Percentiles rank a stretch among this genome's conserved stretches.
Conservation (phyloP, 2,329 filamentous ascomycete genomes). For the Pseudocercospora fijiensis region DNA sequence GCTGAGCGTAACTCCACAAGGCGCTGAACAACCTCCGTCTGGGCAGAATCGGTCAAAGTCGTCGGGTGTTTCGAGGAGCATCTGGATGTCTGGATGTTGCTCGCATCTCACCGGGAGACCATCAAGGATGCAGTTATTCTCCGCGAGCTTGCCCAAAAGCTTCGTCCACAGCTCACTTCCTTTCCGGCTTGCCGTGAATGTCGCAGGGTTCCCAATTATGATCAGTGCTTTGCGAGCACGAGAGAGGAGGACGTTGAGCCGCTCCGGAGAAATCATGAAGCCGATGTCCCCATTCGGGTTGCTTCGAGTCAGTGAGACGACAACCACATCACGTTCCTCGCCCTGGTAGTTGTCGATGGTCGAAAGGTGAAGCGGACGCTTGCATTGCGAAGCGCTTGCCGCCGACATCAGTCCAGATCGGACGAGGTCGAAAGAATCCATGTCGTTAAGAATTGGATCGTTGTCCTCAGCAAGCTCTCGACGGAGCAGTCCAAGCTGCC, state of each 20-base stretch:
- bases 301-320: constrained; percentile 70
- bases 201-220: constrained; percentile 62
- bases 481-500: constrained; percentile 56
- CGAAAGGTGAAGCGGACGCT: constrained; percentile 45
- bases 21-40: neutral
- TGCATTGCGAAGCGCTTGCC: constrained; percentile 31
- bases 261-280: constrained; percentile 65
- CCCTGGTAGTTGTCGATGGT: constrained; percentile 67
- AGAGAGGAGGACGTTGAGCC: constrained; percentile 68
- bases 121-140: constrained; percentile 43
- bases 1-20: neutral
- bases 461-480: constrained; percentile 50
- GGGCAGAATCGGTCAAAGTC: constrained; percentile 56
- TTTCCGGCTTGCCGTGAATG: constrained; percentile 23
- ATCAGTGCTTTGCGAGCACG: constrained; percentile 70
- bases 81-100: constrained; percentile 54
- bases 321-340: constrained; percentile 69
- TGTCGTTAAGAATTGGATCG: constrained; percentile 62
- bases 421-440: constrained; percentile 57
- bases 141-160: constrained; percentile 24
- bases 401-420: constrained; percentile 29
- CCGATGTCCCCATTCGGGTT: constrained; percentile 60
- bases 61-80: constrained; percentile 49
- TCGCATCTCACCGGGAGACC: constrained; percentile 63
- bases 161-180: constrained; percentile 23